Evolutionary conservation across 495 filamentous ascomycete genomes (phyloP), one percentile per base, ranked within the genome.

Genomic region (Jackrogersella minutella): DNA sequence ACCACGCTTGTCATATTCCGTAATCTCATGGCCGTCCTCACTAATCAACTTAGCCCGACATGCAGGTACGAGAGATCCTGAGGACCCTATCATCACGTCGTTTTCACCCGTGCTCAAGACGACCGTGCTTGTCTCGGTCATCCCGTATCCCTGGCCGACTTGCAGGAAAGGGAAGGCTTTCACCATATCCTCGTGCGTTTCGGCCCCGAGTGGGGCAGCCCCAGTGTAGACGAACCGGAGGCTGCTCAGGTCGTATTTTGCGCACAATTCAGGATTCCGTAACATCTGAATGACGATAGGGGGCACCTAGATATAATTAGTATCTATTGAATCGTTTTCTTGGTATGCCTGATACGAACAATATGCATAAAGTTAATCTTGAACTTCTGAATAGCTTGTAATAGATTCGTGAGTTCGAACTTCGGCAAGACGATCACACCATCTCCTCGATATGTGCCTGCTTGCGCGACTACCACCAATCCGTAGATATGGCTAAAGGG

Each of bases 401-500:
- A 79, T 21, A 85, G 87, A 0, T 82, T 75, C 19, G 80, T 78
- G 31, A 96, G 78, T 52, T 96, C 93, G 64, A 96, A 97, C 67
- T 90, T 93, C 14, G 93, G 93, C 37, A 97, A 81, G n/a, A 93
- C 82, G 62, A 96, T 85, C 2, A 89, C 79, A 50, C 88, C 85
- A 60, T 96, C 92, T 14, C 93, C 93, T 37, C 91, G 86, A 67
- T 89, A 96, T 3, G 85, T 77, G 9, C 82, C 83, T 0, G 82
- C 79, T 69, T 92, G 91, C 43, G 84, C 88, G 31, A 93, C 87
- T 1, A 94, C 89, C 8, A 95, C 88, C 26, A 97, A 78, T 2
- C 86, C 86, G 71, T 96, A 97, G 62, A 97, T 97, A 74, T 97
- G 93, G 59, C 87, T 91, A 62, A 93, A 85, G 0, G 93, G 93